Conservation (phyloP, 139 green algal species). For the Klebsormidium nitens region DNA sequence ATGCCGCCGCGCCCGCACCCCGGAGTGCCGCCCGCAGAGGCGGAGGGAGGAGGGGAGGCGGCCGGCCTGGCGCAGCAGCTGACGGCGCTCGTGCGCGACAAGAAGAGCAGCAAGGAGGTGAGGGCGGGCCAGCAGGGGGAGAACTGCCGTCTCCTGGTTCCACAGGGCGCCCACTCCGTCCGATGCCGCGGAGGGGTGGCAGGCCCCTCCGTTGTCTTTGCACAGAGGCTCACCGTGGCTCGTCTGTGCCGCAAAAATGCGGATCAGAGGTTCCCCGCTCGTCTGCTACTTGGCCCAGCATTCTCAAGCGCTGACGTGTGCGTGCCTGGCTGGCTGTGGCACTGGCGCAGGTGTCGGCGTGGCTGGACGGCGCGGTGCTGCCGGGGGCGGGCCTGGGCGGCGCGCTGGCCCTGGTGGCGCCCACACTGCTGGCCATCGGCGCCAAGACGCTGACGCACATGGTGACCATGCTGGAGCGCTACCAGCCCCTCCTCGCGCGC, state of each 20-base stretch:
- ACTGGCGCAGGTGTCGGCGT: no score
- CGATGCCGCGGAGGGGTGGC: no score
- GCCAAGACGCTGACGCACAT: conserved; percentile 79
- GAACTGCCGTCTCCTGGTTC: no score
- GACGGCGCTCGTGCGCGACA: conserved; percentile 5
- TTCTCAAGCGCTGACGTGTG: no score
- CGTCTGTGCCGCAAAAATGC: no score
- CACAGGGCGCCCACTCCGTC: no score
- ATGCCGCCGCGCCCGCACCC: conserved; percentile 24
- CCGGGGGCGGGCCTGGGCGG: neutral
- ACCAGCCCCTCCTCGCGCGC: conserved; percentile 47
- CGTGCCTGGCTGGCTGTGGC: no score
- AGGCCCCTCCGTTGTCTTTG: no score
- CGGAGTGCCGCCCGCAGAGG: neutral
- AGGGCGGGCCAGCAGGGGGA: conserved; percentile 30
- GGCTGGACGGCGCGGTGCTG: neutral
- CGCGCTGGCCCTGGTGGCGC: conserved; percentile 50
- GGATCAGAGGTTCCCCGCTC: no score
- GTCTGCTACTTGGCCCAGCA: no score
- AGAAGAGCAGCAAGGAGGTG: conserved; percentile 32
- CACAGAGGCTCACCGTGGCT: no score
- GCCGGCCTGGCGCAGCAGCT: conserved; percentile 20
- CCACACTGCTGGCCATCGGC: conserved; percentile 61
- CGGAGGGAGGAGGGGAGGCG: neutral
- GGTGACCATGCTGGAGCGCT: conserved; percentile 70